Percentiles rank a stretch among this genome's conserved stretches.
phyloP scores from a whole-genome alignment of 805 yeast genomes.

The Yarrowia hollandica region DNA sequence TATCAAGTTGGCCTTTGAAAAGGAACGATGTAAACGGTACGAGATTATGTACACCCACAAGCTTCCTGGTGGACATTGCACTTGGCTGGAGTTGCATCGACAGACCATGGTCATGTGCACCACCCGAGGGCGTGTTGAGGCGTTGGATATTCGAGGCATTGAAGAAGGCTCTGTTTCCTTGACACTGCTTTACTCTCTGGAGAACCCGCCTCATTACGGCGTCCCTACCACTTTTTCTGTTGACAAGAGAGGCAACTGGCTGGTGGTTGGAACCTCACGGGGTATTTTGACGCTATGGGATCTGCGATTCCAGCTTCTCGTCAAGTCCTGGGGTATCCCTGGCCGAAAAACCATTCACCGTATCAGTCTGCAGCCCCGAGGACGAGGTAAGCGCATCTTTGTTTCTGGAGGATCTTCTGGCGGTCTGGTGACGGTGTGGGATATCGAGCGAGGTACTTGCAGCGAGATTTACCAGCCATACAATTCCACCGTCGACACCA shows the following conservation, averaged over 20 bases:
- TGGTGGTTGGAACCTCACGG: constrained; percentile 68
- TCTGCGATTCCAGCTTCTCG: constrained; percentile 58
- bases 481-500: constrained; percentile 32
- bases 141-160: constrained; percentile 28
- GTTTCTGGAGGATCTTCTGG: constrained; percentile 67
- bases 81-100: constrained; percentile 22
- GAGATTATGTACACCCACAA: constrained; percentile 43
- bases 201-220: constrained; percentile 66
- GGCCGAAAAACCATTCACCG: constrained; percentile 52
- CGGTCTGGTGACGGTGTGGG: constrained; percentile 71
- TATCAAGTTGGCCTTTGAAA: constrained; percentile 26
- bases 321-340: constrained; percentile 64
- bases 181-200: constrained; percentile 12
- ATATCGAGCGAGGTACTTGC: constrained; percentile 63
- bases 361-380: constrained; percentile 49
- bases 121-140: constrained; percentile 13
- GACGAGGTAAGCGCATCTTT: constrained; percentile 50
- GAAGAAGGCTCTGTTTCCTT: constrained; percentile 48
- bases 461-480: constrained; percentile 45
- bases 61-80: constrained; percentile 12
- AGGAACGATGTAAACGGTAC: constrained; percentile 41
- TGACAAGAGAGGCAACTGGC: constrained; percentile 58
- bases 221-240: constrained; percentile 59
- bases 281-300: constrained; percentile 86
- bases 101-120: constrained; percentile 27